A percentile compares a stretch with the other conserved stretches of the same genome.
Conservation (phyloP, 2,329 filamentous ascomycete species). For the Pseudogymnoascus sp. region DNA sequence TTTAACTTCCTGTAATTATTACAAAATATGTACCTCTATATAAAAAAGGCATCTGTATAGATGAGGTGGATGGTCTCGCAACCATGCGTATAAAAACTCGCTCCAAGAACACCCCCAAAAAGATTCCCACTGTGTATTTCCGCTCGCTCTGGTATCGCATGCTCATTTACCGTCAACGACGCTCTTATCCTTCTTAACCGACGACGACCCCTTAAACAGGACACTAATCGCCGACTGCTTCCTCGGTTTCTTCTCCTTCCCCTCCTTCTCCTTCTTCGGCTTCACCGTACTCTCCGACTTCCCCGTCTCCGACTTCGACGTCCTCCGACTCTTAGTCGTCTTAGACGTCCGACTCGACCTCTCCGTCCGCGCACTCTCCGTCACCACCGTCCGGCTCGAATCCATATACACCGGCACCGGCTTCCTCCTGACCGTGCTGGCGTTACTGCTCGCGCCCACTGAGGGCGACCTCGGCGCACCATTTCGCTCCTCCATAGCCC, state of each 20-base stretch:
- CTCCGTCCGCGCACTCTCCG: constrained; percentile 14
- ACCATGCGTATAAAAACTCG: constrained; percentile 1
- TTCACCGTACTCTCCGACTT: constrained; percentile 11
- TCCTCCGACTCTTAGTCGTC: constrained; percentile 14
- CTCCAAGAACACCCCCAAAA: not conserved
- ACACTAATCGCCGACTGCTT: constrained; percentile 3
- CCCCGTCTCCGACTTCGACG: constrained; percentile 18
- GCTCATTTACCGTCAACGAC: not conserved
- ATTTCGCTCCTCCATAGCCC: constrained; percentile 20
- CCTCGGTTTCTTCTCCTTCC: not conserved
- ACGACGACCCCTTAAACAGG: not conserved
- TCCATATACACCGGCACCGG: not conserved
- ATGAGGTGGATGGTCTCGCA: constrained; percentile 6
- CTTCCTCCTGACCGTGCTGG: constrained; percentile 6
- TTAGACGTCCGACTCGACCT: constrained; percentile 25
- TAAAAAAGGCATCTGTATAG: constrained; percentile 7
- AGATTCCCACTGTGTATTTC: not conserved
- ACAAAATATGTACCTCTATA: constrained; percentile 5
- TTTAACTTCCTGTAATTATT: not conserved
- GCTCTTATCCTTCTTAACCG: not conserved
- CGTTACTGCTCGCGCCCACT: not conserved
- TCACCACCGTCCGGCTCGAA: constrained; percentile 11
- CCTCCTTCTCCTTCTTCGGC: not conserved
- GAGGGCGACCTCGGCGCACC: not conserved
- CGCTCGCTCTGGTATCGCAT: not conserved